Conservation (phyloP, 2,329 filamentous ascomycete genomes). For the Ophiostoma populinum region DNA sequence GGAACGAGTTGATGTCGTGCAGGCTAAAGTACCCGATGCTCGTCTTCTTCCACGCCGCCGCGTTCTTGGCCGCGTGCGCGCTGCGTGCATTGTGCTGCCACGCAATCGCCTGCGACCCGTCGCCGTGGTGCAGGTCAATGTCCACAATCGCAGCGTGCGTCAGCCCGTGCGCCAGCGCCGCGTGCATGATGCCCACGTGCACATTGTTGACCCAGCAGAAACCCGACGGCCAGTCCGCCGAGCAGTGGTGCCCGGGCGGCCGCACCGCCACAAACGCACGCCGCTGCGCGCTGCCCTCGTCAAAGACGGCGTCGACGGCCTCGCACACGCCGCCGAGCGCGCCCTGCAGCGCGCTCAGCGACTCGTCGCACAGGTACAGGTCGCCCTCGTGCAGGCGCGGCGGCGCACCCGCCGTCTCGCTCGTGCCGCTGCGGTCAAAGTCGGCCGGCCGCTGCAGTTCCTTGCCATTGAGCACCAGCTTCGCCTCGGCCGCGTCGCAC, state of each 20-base stretch:
- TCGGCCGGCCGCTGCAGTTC: slow-evolving; percentile 53
- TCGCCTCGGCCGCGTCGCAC: slow-evolving; percentile 66
- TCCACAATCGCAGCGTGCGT: slow-evolving; percentile 91
- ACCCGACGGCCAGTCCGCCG: slow-evolving; percentile 71
- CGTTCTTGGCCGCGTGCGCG: background rate
- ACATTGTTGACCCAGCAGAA: slow-evolving; percentile 99
- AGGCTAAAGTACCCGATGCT: slow-evolving; percentile 92
- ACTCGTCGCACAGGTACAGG: slow-evolving; percentile 77
- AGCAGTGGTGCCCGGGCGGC: slow-evolving; percentile 92
- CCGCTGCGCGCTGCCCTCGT: slow-evolving; percentile 18
- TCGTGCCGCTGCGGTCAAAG: slow-evolving; percentile 26
- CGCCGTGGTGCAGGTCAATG: slow-evolving; percentile 81
- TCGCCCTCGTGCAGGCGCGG: slow-evolving; percentile 49
- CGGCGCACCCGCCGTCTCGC: background rate
- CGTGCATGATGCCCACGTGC: slow-evolving; percentile 89
- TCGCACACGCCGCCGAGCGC: slow-evolving; percentile 87
- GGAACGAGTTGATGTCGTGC: slow-evolving; percentile 97
- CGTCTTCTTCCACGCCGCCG: slow-evolving; percentile 60
- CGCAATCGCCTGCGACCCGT: slow-evolving; percentile 87
- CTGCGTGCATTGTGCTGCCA: slow-evolving; percentile 59
- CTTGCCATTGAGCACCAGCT: slow-evolving; percentile 58
- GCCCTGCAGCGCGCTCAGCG: slow-evolving; percentile 72
- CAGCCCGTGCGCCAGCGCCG: slow-evolving; percentile 62
- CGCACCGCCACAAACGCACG: slow-evolving; percentile 84
- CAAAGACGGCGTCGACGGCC: slow-evolving; percentile 73